Percentiles rank a stretch among this genome's conserved stretches.
Conservation (phyloP, 495 filamentous ascomycete genomes). For the Penicillium paradoxum region DNA sequence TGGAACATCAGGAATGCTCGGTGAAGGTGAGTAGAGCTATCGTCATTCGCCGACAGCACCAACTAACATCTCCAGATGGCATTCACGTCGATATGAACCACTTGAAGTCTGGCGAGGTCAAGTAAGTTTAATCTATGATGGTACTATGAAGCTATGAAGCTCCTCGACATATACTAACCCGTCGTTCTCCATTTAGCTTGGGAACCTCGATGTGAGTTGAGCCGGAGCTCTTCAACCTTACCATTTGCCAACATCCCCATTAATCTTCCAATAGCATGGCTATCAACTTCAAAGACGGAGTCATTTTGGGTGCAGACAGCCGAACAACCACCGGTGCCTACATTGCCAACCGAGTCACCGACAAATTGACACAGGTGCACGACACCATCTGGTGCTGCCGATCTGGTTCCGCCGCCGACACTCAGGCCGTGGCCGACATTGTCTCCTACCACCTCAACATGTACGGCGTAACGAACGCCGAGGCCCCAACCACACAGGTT, state of each 20-base stretch:
- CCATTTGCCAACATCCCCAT: slow-evolving; percentile 9
- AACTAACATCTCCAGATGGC: slow-evolving; percentile 65
- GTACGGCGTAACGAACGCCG: slow-evolving; percentile 82
- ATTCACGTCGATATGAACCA: slow-evolving; percentile 98
- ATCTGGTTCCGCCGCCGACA: slow-evolving; percentile 95
- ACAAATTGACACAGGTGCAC: slow-evolving; percentile 97
- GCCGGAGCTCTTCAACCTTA: slow-evolving; percentile 16
- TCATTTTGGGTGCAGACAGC: slow-evolving; percentile 93
- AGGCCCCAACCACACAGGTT: slow-evolving; percentile 86
- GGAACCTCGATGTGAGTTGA: slow-evolving; percentile 91
- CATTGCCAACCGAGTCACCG: slow-evolving; percentile 98
- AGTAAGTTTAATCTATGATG: slow-evolving; percentile 53
- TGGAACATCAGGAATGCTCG: slow-evolving; percentile 63
- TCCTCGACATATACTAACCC: slow-evolving; percentile 24
- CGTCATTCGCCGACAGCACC: slow-evolving; percentile 13
- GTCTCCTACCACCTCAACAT: slow-evolving; percentile 93
- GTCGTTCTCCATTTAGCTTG: slow-evolving; percentile 50
- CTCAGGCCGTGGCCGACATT: slow-evolving; percentile 95
- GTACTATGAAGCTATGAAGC: not conserved
- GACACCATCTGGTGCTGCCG: slow-evolving; percentile 99
- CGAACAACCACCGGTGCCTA: slow-evolving; percentile 98
- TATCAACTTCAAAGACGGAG: slow-evolving; percentile 95
- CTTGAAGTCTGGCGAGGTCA: slow-evolving; percentile 82
- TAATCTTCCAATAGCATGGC: slow-evolving; percentile 47
- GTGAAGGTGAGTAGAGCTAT: slow-evolving; percentile 55